A percentile compares a stretch with the other conserved stretches of the same genome.
These are phyloP conservation scores for Wickerhamomyces pijperi DNA, from an alignment of 805 yeast genomes.

Conservation along the genomic window DNA sequence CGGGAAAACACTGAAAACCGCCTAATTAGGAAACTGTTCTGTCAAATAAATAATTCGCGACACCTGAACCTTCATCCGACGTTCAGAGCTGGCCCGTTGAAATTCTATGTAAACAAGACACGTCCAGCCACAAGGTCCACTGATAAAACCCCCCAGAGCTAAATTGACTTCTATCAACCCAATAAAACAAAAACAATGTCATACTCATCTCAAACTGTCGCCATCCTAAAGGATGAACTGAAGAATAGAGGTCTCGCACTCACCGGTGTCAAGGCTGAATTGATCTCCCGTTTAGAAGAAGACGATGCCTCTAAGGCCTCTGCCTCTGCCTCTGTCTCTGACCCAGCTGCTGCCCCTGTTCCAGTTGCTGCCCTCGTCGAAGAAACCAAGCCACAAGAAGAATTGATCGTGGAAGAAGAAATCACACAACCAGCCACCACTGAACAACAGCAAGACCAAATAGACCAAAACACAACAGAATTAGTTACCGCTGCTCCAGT, in stretches of 20 bases:
- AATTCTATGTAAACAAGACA: too few species aligned
- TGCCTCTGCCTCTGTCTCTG: background rate
- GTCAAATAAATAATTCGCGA: too few species aligned
- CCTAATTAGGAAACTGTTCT: too few species aligned
- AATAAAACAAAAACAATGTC: background rate
- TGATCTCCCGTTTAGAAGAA: constrained; percentile 53
- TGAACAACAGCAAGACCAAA: constrained; percentile 1
- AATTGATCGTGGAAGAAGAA: constrained; percentile 5
- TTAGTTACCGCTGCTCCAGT: background rate
- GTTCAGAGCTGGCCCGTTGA: too few species aligned
- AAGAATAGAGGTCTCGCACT: constrained; percentile 55
- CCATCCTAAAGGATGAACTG: constrained; percentile 72
- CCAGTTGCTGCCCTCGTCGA: background rate
- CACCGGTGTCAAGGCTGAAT: constrained; percentile 75
- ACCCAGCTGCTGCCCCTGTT: background rate
- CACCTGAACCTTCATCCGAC: too few species aligned
- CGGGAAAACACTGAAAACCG: too few species aligned
- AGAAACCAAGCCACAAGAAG: constrained; percentile 1
- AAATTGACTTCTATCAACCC: too few species aligned
- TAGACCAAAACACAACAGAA: background rate
- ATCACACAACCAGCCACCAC: constrained; percentile 3
- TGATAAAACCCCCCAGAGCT: too few species aligned
- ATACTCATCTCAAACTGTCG: constrained; percentile 62
- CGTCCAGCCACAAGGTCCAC: too few species aligned
- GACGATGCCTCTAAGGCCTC: constrained; percentile 24